A percentile compares a stretch with the other conserved stretches of the same genome.
Conservation (phyloP, 148 eudicot species). For the Heliosperma pusillum region DNA sequence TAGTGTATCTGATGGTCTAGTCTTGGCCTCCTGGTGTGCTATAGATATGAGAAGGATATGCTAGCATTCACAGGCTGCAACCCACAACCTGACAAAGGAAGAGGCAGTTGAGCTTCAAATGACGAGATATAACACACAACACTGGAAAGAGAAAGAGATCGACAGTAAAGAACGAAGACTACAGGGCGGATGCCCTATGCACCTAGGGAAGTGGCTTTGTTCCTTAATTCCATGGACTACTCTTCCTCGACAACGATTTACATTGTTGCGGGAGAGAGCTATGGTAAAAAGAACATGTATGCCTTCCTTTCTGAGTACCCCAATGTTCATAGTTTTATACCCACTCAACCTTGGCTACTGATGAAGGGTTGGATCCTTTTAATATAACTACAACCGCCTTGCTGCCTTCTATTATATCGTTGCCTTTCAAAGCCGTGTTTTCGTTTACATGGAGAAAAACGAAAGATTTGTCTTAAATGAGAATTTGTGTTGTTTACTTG, state of each 20-base stretch:
- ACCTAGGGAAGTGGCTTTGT: slow-evolving; percentile 52
- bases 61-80: slow-evolving; percentile 60
- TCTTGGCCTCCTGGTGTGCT: no score
- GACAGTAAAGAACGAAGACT: slow-evolving; percentile 33
- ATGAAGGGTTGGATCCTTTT: slow-evolving; percentile 42
- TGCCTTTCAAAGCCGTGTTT: slow-evolving; percentile 49
- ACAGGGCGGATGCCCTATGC: slow-evolving; percentile 59
- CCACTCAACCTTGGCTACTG: slow-evolving; percentile 46
- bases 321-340: slow-evolving; percentile 30
- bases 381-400: slow-evolving; percentile 37
- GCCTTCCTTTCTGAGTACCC: slow-evolving; percentile 33
- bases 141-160: slow-evolving; percentile 56
- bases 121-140: slow-evolving; percentile 38
- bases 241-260: slow-evolving; percentile 45
- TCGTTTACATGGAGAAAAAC: no score
- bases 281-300: slow-evolving; percentile 40
- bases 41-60: slow-evolving; percentile 62
- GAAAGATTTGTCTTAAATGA: no score
- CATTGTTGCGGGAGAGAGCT: slow-evolving; percentile 57
- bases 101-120: slow-evolving; percentile 40
- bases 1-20: no score
- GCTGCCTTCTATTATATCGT: slow-evolving; percentile 57
- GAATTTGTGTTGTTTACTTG: no score
- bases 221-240: slow-evolving; percentile 52
- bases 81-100: slow-evolving; percentile 34